Percentiles rank a stretch among this genome's conserved stretches.
Evolutionary conservation across 1,284 basidiomycete genomes (phyloP).

Genomic region (Cryptococcus sp.): DNA sequence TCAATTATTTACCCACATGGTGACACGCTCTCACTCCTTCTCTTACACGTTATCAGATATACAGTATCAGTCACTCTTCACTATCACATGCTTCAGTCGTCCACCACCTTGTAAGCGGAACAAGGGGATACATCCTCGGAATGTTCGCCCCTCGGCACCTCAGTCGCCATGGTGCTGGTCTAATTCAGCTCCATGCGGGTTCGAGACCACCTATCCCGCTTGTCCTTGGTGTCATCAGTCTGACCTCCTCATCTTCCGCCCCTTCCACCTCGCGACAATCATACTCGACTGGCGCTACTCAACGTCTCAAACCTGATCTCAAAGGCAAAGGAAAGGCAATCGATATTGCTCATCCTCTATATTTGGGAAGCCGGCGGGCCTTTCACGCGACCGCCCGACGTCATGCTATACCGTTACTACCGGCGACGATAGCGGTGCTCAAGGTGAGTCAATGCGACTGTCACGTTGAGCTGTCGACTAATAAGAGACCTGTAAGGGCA

Average conservation of each 20-base stretch:
- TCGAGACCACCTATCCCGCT: no score
- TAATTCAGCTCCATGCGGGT: no score
- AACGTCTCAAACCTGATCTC: neutral
- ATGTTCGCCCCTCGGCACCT: no score
- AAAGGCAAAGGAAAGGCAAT: slow-evolving; percentile 12
- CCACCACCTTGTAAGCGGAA: no score
- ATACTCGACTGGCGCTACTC: neutral
- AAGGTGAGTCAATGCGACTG: slow-evolving; percentile 36
- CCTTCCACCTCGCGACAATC: slow-evolving; percentile 10
- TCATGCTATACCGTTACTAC: slow-evolving; percentile 47
- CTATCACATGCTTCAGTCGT: no score
- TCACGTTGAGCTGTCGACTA: neutral
- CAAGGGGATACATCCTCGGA: no score
- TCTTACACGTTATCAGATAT: no score
- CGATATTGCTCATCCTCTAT: neutral
- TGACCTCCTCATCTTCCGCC: neutral
- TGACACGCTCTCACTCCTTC: no score
- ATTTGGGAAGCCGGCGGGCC: slow-evolving; percentile 1
- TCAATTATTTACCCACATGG: no score
- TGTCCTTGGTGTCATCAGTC: neutral
- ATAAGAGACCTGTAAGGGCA: slow-evolving; percentile 50
- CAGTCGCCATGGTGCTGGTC: no score
- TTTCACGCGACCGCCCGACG: slow-evolving; percentile 46
- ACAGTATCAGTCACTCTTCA: no score
- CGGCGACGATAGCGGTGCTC: slow-evolving; percentile 40